Evolutionary conservation across 225 moss, liverwort and hornwort species (phyloP), one percentile per base, ranked within the genome.

Genomic region (Ulota crispa): DNA sequence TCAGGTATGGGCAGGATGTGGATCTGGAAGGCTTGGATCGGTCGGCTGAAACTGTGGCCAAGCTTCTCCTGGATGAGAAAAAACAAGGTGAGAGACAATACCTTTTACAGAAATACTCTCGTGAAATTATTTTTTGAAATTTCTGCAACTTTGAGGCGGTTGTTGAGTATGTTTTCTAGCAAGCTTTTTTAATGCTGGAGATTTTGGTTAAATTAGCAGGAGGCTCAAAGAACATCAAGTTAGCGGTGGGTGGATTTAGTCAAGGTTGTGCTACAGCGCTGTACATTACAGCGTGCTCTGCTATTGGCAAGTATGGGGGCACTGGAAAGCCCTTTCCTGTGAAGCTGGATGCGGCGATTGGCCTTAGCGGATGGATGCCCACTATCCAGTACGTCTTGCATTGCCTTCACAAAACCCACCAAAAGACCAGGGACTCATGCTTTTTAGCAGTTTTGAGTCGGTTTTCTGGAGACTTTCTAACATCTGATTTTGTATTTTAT

Each of bases 331-430:
- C 86, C 69, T 90, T 90, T 56, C 90, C 90, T 64, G 69, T 90
- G 77, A 90, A 90, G 79, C 43, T 90, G 81, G 86, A 90, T 81
- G 90, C 90, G 14, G 80, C 79, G 39, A 90, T 90, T 75, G 89
- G 89, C 63, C 79, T 89, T 21, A 89, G 89, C 68, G 89, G 89
- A 78, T 89, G 89, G 89, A 89, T 85, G 89, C 89, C 89, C 62
- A 89, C 89, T 81, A 87, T 83, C 67, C 87, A 87, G 89, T 89
- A 85, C 8, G 78, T 82, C 18, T 31, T 68, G 37, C 54, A 9
- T 31, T 53, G 28, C 0, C 21, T 50, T 77, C 47, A n/a, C 12
- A 16, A 23, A 32, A 43, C 8, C 7, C 5, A 47, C 7, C 27
- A 8, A 30, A 27, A 6, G 8, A 43, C 8, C 43, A 4, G 9